Evolutionary conservation across 768 basidiomycete genomes (phyloP), one percentile per base, ranked within the genome.

Genomic region (Lentinula raphanica): DNA sequence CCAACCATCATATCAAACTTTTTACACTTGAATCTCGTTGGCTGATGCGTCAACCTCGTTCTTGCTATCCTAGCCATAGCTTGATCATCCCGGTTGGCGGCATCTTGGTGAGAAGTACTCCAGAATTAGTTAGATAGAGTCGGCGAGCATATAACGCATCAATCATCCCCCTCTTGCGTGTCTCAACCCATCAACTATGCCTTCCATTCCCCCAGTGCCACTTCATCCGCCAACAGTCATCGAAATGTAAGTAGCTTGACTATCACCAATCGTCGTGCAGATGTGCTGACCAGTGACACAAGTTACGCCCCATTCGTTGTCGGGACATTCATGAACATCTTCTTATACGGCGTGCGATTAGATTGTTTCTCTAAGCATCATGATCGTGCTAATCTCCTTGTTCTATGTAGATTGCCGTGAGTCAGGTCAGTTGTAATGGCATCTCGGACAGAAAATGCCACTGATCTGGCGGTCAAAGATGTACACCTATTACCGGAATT

Each of bases 341-440:
- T 53, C 17, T 28, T 58, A 19, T 58, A 58, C 36, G 58, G 58
- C 25, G 58, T 58, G 39, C 19, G 59, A n/a, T 48, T n/a, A n/a
- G n/a, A n/a, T n/a, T 25, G 9, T 13, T 6, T 29, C 21, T 15
- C 38, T n/a, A n/a, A 51, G 38, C 19, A 15, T 15, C 40, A 15
- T 19, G 6, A n/a, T n/a, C 1, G 31, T 32, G 9, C 32, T n/a
- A 23, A 9, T 12, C 17, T 39, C 49, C 27, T 25, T 28, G 2
- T 17, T n/a, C n/a, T 11, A 31, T 17, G 3, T 36, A 57, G 56
- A 28, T 57, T 39, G 44, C 35, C 29, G 45, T 57, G 9, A 45
- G 17, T 8, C 56, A 57, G 46, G 56, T 57, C 12, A 2, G 56
- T 31, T 2, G n/a, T 3, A n/a, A n/a, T 2, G n/a, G 3, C 12